These are phyloP conservation scores for Raphanus sativus DNA, from an alignment of 345 rosid genomes.

Conservation along the genomic window DNA sequence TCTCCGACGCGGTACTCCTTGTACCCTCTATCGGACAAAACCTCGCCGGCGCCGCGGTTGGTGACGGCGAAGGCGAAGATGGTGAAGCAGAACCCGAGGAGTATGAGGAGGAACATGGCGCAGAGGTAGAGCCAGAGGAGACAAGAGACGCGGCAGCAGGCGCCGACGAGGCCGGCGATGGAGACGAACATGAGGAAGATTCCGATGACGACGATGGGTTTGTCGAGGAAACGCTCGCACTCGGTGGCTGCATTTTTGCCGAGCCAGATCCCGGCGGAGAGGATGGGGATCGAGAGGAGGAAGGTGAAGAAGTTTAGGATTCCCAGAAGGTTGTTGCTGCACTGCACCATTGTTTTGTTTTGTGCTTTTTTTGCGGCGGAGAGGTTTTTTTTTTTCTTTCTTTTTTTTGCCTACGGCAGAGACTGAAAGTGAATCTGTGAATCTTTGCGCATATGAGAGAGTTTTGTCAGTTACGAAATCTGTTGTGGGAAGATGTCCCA, in stretches of 20 bases:
- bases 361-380: not conserved
- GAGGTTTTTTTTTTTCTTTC: not conserved
- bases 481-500: conserved; percentile 1
- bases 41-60: conserved; percentile 88
- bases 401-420: not conserved
- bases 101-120: conserved; percentile 85
- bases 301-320: conserved; percentile 76
- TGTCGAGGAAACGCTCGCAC: conserved; percentile 86
- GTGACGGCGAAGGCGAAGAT: conserved; percentile 90
- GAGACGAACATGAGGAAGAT: conserved; percentile 82
- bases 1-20: conserved; percentile 77
- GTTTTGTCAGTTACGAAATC: conserved; percentile 36
- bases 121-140: conserved; percentile 82
- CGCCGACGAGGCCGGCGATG: conserved; percentile 82
- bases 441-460: conserved; percentile 8
- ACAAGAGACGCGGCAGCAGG: conserved; percentile 84
- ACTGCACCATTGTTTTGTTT: conserved; percentile 38
- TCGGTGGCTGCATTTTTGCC: conserved; percentile 66
- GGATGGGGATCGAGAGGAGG: conserved; percentile 80
- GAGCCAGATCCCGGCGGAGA: conserved; percentile 85
- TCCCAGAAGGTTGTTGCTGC: conserved; percentile 86
- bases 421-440: not conserved
- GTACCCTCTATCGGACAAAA: conserved; percentile 59
- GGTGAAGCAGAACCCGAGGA: conserved; percentile 74
- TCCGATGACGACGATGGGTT: conserved; percentile 74